Conservation (phyloP, 2,329 filamentous ascomycete genomes). For the Colletotrichum eleusines region DNA sequence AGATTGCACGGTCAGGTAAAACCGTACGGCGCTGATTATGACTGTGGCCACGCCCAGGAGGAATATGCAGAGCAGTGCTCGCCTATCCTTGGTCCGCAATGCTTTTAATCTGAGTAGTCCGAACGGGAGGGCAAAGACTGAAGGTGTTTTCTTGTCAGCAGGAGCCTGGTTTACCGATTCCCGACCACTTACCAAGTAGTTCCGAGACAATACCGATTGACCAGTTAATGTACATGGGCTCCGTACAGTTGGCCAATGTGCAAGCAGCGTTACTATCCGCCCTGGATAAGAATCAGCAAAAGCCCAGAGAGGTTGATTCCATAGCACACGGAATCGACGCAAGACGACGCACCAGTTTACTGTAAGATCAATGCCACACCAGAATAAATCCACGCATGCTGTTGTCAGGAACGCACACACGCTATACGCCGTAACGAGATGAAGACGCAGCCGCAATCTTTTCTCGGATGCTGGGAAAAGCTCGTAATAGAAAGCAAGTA, state of each 20-base stretch:
- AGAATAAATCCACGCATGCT: neutral
- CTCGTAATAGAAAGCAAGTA: conserved; percentile 6
- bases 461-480: neutral
- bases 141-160: neutral
- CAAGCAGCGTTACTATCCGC: neutral
- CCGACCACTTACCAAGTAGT: neutral
- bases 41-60: neutral
- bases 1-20: neutral
- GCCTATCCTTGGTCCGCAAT: neutral
- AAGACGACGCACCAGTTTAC: neutral
- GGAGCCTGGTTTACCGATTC: neutral
- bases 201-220: conserved; percentile 3
- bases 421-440: neutral
- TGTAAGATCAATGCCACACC: neutral
- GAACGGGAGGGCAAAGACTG: conserved; percentile 7
- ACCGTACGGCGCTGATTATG: neutral
- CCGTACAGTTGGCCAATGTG: neutral
- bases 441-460: neutral
- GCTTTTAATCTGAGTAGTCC: neutral
- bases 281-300: neutral
- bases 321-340: fast-evolving
- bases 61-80: neutral
- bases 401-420: neutral
- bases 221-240: conserved; percentile 14
- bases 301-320: too few species aligned